A percentile compares a stretch with the other conserved stretches of the same genome.
phyloP scores from a whole-genome alignment of 1,284 basidiomycete species.

The Sanghuangporus sanghuang region DNA sequence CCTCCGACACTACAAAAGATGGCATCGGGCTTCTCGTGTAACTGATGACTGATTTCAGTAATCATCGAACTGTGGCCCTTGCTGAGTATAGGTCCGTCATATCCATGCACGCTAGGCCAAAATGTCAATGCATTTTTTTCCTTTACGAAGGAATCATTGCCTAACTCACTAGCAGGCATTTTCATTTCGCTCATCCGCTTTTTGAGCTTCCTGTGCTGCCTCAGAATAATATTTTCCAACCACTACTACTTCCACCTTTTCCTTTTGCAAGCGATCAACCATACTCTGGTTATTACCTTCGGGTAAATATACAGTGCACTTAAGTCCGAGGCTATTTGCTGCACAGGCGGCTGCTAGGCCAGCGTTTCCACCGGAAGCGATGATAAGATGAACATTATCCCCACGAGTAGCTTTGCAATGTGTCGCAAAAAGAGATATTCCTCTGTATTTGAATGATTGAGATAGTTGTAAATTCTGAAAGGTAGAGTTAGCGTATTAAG shows the following conservation, averaged over 20 bases:
- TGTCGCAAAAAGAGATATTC: constrained; percentile 58
- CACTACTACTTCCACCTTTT: constrained; percentile 51
- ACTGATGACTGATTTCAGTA: constrained; percentile 50
- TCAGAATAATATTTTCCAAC: constrained; percentile 53
- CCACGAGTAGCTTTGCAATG: constrained; percentile 46
- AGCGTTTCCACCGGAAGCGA: constrained; percentile 72
- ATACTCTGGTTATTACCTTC: constrained; percentile 43
- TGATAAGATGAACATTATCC: constrained; percentile 49
- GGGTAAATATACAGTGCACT: constrained; percentile 65
- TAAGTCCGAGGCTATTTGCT: constrained; percentile 45
- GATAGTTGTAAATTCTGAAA: constrained; percentile 63
- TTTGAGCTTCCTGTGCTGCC: constrained; percentile 44
- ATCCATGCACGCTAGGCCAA: constrained; percentile 55
- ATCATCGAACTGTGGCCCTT: constrained; percentile 71
- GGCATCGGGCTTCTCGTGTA: constrained; percentile 54
- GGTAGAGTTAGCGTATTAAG: not conserved
- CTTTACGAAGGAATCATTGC: not conserved
- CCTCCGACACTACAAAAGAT: constrained; percentile 76
- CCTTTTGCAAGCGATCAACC: constrained; percentile 41
- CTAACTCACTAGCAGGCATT: constrained; percentile 45
- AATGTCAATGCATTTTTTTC: constrained; percentile 29
- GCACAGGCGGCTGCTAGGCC: constrained; percentile 65
- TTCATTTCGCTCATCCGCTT: constrained; percentile 36
- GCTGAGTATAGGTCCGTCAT: constrained; percentile 64
- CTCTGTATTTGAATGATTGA: constrained; percentile 72